Percentiles rank a stretch among this genome's conserved stretches.
phyloP scores from a whole-genome alignment of 2,329 filamentous ascomycete species.

The Fusarium vanettenii region DNA sequence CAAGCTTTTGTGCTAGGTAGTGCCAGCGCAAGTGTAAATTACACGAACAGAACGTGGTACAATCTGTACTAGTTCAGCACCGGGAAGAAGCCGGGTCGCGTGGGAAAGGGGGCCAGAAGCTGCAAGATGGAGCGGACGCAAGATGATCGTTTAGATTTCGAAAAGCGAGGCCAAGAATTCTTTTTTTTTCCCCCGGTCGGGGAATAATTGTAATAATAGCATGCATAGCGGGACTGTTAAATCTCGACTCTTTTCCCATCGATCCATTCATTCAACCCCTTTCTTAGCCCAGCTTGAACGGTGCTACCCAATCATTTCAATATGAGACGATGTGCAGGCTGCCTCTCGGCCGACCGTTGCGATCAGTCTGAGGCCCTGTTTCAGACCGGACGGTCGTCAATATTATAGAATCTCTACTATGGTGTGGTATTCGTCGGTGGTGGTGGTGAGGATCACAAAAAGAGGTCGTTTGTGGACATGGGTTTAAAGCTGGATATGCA shows the following conservation, averaged over 20 bases:
- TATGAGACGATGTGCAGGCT: slow-evolving; percentile 10
- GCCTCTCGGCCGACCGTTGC: slow-evolving; percentile 13
- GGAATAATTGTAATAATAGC: slow-evolving; percentile 16
- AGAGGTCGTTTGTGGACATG: background rate
- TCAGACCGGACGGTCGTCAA: background rate
- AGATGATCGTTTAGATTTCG: slow-evolving; percentile 11
- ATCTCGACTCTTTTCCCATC: slow-evolving; percentile 30
- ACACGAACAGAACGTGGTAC: too few species aligned
- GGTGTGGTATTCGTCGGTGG: background rate
- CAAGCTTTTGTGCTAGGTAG: background rate
- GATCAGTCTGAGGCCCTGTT: slow-evolving; percentile 22
- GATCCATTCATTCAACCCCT: slow-evolving; percentile 13
- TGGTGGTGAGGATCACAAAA: background rate
- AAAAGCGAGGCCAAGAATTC: slow-evolving; percentile 13
- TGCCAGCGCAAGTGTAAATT: slow-evolving; percentile 7
- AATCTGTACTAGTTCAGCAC: slow-evolving; percentile 27
- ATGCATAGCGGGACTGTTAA: slow-evolving; percentile 15
- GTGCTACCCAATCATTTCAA: slow-evolving; percentile 27
- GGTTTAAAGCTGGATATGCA: background rate
- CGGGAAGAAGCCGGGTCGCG: slow-evolving; percentile 30
- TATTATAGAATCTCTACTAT: background rate
- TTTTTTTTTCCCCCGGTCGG: slow-evolving; percentile 16
- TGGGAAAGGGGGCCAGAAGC: slow-evolving; percentile 13
- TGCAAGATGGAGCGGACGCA: slow-evolving; percentile 28
- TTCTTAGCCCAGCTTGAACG: slow-evolving; percentile 17